A percentile compares a stretch with the other conserved stretches of the same genome.
Conservation (phyloP, 306 rosid species). For the Prunus davidiana region DNA sequence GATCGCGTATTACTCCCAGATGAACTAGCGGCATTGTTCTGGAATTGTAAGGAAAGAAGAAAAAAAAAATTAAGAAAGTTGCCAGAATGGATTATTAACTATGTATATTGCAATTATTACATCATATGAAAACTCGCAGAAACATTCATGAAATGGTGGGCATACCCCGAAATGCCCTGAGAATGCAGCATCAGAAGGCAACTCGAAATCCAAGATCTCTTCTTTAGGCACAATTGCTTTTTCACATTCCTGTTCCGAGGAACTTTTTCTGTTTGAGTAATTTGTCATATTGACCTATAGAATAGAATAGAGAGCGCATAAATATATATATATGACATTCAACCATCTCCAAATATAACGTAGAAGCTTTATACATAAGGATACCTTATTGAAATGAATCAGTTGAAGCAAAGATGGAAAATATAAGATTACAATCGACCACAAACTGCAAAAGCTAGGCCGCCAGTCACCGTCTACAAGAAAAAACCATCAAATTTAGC, state of each 20-base stretch:
- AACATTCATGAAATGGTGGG: background rate
- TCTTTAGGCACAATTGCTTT: conserved; percentile 48
- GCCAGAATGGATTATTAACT: background rate
- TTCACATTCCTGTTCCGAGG: conserved; percentile 34
- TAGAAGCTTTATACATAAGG: background rate
- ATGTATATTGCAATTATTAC: background rate
- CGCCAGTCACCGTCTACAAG: background rate
- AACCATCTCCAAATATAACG: background rate
- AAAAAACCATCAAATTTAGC: background rate
- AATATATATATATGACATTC: conserved; percentile 13
- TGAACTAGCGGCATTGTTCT: conserved; percentile 74
- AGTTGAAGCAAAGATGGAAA: conserved; percentile 2
- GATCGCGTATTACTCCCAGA: conserved; percentile 60
- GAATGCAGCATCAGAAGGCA: conserved; percentile 36
- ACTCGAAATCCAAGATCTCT: conserved; percentile 58
- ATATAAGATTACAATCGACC: background rate
- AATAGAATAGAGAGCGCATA: conserved; percentile 9
- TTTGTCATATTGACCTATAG: conserved; percentile 39
- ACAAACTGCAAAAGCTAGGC: background rate
- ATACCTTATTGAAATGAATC: conserved; percentile 19
- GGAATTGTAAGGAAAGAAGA: conserved; percentile 9
- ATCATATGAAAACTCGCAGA: background rate
- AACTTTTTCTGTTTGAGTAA: conserved; percentile 27
- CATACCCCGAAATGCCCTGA: conserved; percentile 56
- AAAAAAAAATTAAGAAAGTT: background rate